Conservation (phyloP, 352 stramenopile genomes). For the Phytophthora sp. region DNA sequence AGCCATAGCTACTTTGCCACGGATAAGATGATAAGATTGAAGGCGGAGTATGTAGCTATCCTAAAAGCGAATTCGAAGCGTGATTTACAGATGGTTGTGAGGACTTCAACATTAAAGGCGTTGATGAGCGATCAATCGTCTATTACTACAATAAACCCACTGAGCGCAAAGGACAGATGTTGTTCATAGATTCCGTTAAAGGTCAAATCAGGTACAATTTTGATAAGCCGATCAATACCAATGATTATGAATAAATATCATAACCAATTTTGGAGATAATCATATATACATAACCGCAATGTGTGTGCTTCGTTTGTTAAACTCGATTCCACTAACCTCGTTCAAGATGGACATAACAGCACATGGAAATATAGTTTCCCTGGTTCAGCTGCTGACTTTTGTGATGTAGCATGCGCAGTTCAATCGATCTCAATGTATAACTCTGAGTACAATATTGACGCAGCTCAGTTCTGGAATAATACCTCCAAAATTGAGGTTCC, state of each 20-base stretch:
- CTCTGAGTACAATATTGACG: slow-evolving; percentile 13
- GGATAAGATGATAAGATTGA: no score
- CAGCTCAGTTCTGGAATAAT: slow-evolving; percentile 4
- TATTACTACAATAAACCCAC: no score
- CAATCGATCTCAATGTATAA: slow-evolving; percentile 17
- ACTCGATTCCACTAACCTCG: slow-evolving; percentile 13
- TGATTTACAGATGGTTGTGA: not conserved
- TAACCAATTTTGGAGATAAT: no score
- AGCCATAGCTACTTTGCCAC: not conserved
- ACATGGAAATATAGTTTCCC: slow-evolving; percentile 14
- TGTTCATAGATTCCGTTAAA: no score
- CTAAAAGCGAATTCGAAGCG: not conserved
- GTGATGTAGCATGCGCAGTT: not conserved
- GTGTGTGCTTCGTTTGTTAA: not conserved
- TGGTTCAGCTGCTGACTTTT: no score
- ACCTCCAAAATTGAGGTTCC: slow-evolving; percentile 16
- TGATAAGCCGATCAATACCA: no score
- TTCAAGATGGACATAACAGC: not conserved
- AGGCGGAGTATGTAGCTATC: no score
- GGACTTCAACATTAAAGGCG: not conserved
- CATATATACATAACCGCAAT: no score
- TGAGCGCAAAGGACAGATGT: no score
- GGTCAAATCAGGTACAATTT: no score
- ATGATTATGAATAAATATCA: no score
- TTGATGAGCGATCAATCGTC: no score